A percentile compares a stretch with the other conserved stretches of the same genome.
Evolutionary conservation across 1,284 basidiomycete genomes (phyloP).

Genomic region (Apiotrichum domesticum): DNA sequence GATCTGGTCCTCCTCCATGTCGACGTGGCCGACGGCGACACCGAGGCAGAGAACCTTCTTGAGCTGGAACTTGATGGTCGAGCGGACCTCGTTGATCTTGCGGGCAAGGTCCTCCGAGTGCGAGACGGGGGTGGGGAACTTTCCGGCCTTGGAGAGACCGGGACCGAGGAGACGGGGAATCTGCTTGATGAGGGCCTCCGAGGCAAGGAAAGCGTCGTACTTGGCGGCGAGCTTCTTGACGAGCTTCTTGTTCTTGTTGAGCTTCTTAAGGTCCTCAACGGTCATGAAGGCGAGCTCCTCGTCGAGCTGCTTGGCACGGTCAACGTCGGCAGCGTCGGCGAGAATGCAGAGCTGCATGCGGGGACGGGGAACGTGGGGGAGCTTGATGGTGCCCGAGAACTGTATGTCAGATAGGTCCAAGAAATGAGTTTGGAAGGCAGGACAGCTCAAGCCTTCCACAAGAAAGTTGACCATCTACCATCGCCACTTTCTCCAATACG

Average conservation of each 20-base stretch:
- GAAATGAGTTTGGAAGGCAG: too few relatives aligned
- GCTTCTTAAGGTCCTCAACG: constrained; percentile 98
- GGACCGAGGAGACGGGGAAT: constrained; percentile 99
- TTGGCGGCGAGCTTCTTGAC: constrained; percentile 99
- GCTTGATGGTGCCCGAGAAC: constrained; percentile 84
- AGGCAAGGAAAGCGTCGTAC: constrained; percentile 98
- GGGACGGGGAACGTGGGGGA: constrained; percentile 93
- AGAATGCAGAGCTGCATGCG: constrained; percentile 99
- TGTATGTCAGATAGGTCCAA: neutral
- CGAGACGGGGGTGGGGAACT: constrained; percentile 97
- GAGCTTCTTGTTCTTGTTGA: constrained; percentile 89
- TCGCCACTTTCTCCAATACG: neutral
- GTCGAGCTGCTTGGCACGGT: constrained; percentile 55
- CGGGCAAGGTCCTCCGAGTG: constrained; percentile 85
- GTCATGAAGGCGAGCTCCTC: constrained; percentile 68
- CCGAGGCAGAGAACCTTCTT: constrained; percentile 99
- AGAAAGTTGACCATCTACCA: too few relatives aligned
- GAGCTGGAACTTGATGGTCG: constrained; percentile 98
- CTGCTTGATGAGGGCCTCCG: constrained; percentile 98
- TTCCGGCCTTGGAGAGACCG: constrained; percentile 99
- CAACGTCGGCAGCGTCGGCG: constrained; percentile 97
- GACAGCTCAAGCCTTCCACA: too few relatives aligned
- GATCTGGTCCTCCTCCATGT: constrained; percentile 98
- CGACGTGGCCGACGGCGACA: constrained; percentile 94
- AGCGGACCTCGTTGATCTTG: constrained; percentile 94